These are phyloP conservation scores for Penicillium sp. DNA, from an alignment of 2,329 filamentous ascomycete genomes.

Conservation along the genomic window DNA sequence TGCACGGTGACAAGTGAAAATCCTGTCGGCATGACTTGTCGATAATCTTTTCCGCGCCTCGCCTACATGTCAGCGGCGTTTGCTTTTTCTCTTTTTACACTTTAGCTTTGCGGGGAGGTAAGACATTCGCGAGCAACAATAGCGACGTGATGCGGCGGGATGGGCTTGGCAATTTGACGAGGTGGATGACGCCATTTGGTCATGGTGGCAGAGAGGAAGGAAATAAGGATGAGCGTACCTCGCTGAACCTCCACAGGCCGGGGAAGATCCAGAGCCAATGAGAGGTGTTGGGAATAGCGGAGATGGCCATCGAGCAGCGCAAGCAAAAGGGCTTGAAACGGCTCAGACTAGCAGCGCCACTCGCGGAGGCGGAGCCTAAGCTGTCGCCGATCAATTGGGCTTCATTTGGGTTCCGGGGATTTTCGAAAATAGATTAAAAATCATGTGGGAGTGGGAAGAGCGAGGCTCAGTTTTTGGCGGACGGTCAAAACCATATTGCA, in stretches of 20 bases:
- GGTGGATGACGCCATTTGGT: not conserved
- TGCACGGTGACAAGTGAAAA: not conserved
- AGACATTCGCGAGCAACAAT: not conserved
- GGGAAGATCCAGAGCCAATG: not conserved
- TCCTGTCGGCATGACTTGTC: not conserved
- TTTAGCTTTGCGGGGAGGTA: not conserved
- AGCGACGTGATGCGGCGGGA: not conserved
- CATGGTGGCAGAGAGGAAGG: not conserved
- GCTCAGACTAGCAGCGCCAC: not conserved
- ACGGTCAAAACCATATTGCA: not conserved
- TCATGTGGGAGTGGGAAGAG: conserved; percentile 2
- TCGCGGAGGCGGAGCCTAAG: conserved; percentile 5
- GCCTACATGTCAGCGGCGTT: not conserved
- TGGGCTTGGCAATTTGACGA: not conserved
- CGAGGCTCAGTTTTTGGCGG: not conserved
- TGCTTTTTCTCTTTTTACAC: not conserved
- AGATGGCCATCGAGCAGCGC: not conserved
- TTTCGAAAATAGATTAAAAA: conserved; percentile 1
- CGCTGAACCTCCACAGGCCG: not conserved
- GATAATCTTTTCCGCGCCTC: not conserved
- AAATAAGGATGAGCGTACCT: conserved; percentile 1
- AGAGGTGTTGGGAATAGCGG: not conserved
- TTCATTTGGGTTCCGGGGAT: not conserved
- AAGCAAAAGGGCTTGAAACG: not conserved
- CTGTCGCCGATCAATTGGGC: conserved; percentile 1